phyloP scores from a whole-genome alignment of 495 filamentous ascomycete genomes.

The Penicillium paradoxum region DNA sequence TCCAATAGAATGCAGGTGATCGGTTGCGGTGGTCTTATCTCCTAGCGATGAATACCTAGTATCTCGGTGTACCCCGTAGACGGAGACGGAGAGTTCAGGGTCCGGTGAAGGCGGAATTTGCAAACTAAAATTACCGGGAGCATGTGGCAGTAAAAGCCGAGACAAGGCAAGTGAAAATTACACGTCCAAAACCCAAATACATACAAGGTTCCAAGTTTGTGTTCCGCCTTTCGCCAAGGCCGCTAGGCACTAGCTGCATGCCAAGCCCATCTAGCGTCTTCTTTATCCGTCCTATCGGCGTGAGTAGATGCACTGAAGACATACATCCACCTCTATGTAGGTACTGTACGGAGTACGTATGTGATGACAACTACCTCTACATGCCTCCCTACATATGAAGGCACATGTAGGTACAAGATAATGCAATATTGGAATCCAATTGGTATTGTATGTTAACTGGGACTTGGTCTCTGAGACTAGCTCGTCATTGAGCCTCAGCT shows the following conservation, averaged over 20 bases:
- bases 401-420: too few species aligned
- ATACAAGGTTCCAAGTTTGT: neutral
- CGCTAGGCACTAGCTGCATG: constrained; percentile 1
- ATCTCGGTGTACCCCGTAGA: too few species aligned
- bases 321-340: neutral
- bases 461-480: constrained; percentile 1
- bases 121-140: neutral
- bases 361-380: too few species aligned
- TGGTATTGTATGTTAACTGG: too few species aligned
- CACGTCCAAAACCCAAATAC: neutral
- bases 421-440: too few species aligned
- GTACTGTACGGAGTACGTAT: too few species aligned
- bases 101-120: neutral
- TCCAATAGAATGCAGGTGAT: neutral
- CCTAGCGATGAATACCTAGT: too few species aligned
- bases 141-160: neutral
- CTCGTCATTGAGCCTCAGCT: neutral
- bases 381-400: too few species aligned
- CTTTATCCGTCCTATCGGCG: constrained; percentile 17
- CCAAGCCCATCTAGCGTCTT: neutral
- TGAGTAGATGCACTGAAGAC: too few species aligned
- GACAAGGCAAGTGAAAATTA: neutral
- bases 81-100: too few species aligned
- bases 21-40: neutral
- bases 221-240: constrained; percentile 1